Evolutionary conservation across 2,329 filamentous ascomycete species (phyloP).

Genomic region (Didymella pomorum): DNA sequence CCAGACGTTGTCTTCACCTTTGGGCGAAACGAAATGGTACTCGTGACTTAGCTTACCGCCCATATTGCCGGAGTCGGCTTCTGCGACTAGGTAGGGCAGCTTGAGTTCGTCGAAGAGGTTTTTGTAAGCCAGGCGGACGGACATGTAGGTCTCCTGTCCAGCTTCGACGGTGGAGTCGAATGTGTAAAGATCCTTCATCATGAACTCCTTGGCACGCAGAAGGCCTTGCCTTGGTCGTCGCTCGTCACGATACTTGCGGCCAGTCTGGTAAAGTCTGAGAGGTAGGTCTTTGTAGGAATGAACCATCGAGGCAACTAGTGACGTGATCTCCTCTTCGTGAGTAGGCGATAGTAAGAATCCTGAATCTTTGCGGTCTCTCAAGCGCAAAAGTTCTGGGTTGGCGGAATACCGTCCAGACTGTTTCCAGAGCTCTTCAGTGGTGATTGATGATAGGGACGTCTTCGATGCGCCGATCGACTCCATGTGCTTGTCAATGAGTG

Average conservation of each 20-base stretch:
- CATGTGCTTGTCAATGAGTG: constrained; percentile 91
- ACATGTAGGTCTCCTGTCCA: constrained; percentile 82
- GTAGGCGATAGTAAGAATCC: constrained; percentile 86
- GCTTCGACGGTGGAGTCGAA: constrained; percentile 75
- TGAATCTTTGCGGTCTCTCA: constrained; percentile 79
- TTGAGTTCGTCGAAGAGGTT: constrained; percentile 83
- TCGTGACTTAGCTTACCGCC: constrained; percentile 93
- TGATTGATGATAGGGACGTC: constrained; percentile 82
- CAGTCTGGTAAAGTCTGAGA: constrained; percentile 87
- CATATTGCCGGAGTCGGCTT: constrained; percentile 95
- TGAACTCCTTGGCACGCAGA: constrained; percentile 85
- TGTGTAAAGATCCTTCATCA: constrained; percentile 98
- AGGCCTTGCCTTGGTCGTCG: constrained; percentile 86
- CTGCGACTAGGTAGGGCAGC: constrained; percentile 82
- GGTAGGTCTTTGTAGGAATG: constrained; percentile 88
- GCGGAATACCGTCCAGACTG: constrained; percentile 81
- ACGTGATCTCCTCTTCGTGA: constrained; percentile 95
- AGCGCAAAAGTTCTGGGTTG: constrained; percentile 82
- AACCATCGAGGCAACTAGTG: constrained; percentile 74
- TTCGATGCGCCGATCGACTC: constrained; percentile 79
- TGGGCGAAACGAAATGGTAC: constrained; percentile 81
- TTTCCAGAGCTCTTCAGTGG: constrained; percentile 83
- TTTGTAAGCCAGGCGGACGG: constrained; percentile 76
- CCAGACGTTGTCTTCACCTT: constrained; percentile 87
- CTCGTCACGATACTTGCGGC: constrained; percentile 94